These are phyloP conservation scores for Testicularia cyperi DNA, from an alignment of 1,284 basidiomycete genomes.

Conservation along the genomic window DNA sequence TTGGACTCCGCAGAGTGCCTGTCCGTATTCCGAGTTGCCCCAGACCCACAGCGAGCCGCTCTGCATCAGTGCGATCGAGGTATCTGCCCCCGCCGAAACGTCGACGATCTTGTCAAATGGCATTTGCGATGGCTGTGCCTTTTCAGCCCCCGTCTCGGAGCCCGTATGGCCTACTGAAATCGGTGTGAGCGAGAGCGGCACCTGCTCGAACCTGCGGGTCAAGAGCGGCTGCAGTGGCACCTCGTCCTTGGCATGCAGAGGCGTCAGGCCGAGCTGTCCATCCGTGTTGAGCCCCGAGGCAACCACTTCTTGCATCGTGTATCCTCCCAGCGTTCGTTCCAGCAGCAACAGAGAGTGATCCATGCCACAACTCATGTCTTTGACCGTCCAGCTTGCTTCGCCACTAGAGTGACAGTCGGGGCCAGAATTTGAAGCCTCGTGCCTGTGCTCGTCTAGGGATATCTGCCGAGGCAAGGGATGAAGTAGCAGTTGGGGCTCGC, in stretches of 20 bases:
- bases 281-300: constrained; percentile 42
- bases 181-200: constrained; percentile 1
- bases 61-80: constrained; percentile 19
- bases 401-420: not conserved
- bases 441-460: not conserved
- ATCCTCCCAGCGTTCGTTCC: constrained; percentile 3
- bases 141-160: not conserved
- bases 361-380: constrained; percentile 3
- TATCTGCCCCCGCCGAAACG: constrained; percentile 40
- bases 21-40: constrained; percentile 52
- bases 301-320: constrained; percentile 1
- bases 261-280: constrained; percentile 33
- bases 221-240: constrained; percentile 15
- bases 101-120: constrained; percentile 1
- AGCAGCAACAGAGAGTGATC: constrained; percentile 21
- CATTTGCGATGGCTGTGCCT: too few species aligned
- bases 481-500: constrained; percentile 5
- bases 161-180: not conserved
- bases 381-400: constrained; percentile 5
- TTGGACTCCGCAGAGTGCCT: constrained; percentile 13
- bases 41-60: constrained; percentile 27
- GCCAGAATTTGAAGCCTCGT: not conserved
- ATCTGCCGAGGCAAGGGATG: constrained; percentile 13
- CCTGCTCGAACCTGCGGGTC: not conserved
- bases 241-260: not conserved